These are phyloP conservation scores for Acrodontium crateriforme DNA, from an alignment of 2,329 filamentous ascomycete genomes.

Conservation along the genomic window DNA sequence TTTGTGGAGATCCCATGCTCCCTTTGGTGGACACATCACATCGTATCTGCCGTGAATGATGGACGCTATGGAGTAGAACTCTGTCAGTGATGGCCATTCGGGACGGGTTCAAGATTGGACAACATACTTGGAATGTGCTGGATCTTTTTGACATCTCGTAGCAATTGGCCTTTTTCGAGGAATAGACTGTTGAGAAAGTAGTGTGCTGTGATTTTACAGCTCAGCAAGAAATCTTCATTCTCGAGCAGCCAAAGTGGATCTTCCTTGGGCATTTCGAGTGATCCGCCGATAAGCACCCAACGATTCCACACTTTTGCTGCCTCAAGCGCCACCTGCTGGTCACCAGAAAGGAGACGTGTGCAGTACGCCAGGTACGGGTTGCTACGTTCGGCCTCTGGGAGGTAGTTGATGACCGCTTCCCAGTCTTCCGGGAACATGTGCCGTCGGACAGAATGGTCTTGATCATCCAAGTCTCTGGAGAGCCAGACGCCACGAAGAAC, in stretches of 20 bases:
- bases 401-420: conserved; percentile 3
- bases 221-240: conserved; percentile 4
- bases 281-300: conserved; percentile 3
- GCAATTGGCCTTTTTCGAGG: conserved; percentile 6
- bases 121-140: conserved; percentile 7
- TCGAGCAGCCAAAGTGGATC: conserved; percentile 3
- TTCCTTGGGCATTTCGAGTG: conserved; percentile 1
- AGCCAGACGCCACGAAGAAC: conserved; percentile 1
- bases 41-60: conserved; percentile 8
- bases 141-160: conserved; percentile 6
- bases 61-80: conserved; percentile 2
- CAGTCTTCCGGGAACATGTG: conserved; percentile 7
- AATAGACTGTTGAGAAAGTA: conserved; percentile 6
- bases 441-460: no score
- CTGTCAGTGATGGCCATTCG: not conserved
- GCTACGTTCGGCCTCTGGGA: conserved; percentile 2
- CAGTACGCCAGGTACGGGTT: conserved; percentile 4
- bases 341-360: conserved; percentile 2
- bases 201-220: conserved; percentile 5
- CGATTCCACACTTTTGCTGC: conserved; percentile 7
- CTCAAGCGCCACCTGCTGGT: not conserved
- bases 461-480: no score
- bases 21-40: conserved; percentile 6
- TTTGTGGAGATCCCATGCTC: conserved; percentile 8
- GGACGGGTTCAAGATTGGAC: not conserved